phyloP scores from a whole-genome alignment of 768 basidiomycete genomes.

The Termitomyces sp. region DNA sequence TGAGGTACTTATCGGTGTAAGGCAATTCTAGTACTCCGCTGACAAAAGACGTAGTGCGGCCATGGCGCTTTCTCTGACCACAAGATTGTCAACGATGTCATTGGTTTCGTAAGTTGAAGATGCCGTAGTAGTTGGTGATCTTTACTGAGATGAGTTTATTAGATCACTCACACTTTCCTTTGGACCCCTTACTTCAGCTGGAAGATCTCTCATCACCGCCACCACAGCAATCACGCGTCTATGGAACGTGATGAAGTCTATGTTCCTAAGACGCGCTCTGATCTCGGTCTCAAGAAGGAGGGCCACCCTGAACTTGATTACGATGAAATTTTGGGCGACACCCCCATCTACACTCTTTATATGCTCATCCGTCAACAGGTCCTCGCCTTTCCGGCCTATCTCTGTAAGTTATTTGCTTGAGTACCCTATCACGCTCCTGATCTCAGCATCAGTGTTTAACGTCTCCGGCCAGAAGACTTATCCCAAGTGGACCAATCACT shows the following conservation, averaged over 20 bases:
- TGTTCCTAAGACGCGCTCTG: constrained; percentile 58
- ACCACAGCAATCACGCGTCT: constrained; percentile 48
- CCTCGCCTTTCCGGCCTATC: constrained; percentile 59
- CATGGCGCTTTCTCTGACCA: constrained; percentile 54
- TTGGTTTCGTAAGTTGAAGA: constrained; percentile 44
- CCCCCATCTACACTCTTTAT: constrained; percentile 55
- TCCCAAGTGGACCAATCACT: constrained; percentile 63
- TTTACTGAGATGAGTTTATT: not conserved
- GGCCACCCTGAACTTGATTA: constrained; percentile 39
- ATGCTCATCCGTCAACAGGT: constrained; percentile 56
- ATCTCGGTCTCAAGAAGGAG: constrained; percentile 46
- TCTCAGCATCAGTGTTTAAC: constrained; percentile 51
- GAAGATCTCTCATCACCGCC: constrained; percentile 52
- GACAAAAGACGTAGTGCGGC: constrained; percentile 37
- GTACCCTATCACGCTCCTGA: constrained; percentile 44
- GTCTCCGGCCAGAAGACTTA: constrained; percentile 59
- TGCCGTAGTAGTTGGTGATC: constrained; percentile 11
- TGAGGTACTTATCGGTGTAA: constrained; percentile 30
- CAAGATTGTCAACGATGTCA: constrained; percentile 43
- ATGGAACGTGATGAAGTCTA: constrained; percentile 58
- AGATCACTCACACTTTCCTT: constrained; percentile 44
- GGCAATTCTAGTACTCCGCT: not conserved
- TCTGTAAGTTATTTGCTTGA: constrained; percentile 48
- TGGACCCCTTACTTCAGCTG: constrained; percentile 55
- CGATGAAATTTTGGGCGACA: constrained; percentile 57